phyloP scores from a whole-genome alignment of 148 eudicot genomes.

The Rhododendron vialii region DNA sequence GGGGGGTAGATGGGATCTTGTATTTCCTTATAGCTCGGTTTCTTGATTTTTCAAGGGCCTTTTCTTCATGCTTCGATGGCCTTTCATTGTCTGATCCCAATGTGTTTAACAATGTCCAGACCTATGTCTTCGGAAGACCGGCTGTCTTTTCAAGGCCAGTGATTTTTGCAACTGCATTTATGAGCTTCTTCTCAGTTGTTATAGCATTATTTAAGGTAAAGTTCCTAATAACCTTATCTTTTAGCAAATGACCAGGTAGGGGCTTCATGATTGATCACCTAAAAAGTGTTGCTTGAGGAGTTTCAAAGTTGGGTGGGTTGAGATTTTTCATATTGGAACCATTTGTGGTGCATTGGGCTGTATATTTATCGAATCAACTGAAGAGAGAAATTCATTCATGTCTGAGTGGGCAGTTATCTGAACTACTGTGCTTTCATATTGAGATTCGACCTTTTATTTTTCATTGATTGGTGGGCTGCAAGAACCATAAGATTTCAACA shows the following conservation, averaged over 20 bases:
- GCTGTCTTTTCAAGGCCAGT: conserved; percentile 72
- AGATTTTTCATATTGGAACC: not conserved
- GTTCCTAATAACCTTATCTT: not conserved
- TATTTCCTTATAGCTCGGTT: not conserved
- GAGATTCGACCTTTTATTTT: not conserved
- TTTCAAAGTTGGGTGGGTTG: not conserved
- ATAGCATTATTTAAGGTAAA: conserved; percentile 95
- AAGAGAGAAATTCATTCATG: not conserved
- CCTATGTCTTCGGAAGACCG: conserved; percentile 68
- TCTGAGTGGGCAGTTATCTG: not conserved
- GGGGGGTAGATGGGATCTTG: not conserved
- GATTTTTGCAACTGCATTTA: conserved; percentile 94
- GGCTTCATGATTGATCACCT: not conserved
- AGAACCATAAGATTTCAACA: not conserved
- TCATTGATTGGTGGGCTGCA: not conserved
- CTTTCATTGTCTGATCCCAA: not conserved
- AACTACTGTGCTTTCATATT: not conserved
- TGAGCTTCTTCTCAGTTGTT: conserved; percentile 99
- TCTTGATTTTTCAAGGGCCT: not conserved
- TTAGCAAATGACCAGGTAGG: not conserved
- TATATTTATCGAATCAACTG: not conserved
- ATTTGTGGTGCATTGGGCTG: not conserved
- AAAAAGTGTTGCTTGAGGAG: not conserved
- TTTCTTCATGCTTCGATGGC: not conserved
- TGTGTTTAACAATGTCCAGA: conserved; percentile 42